Evolutionary conservation across 257 asterid species (phyloP).

Genomic region (Solanum megistacrolobum): DNA sequence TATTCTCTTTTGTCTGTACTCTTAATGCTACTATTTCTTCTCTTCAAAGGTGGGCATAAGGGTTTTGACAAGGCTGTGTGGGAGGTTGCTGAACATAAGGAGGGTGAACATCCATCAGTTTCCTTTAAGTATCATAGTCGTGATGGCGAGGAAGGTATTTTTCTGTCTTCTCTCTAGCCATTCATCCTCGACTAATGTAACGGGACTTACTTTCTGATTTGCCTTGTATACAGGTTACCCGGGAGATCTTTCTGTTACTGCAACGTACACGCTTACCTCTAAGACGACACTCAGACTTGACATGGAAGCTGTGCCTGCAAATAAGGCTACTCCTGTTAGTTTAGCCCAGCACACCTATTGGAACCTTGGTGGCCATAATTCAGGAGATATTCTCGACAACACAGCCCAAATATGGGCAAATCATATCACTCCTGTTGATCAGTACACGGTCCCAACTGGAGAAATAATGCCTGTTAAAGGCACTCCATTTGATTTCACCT

Average conservation of each 20-base stretch:
- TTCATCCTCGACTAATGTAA: neutral
- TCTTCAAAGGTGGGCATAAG: conserved; percentile 70
- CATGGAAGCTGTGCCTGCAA: conserved; percentile 80
- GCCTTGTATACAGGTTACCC: conserved; percentile 65
- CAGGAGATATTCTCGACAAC: conserved; percentile 65
- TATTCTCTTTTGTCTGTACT: neutral
- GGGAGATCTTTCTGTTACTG: conserved; percentile 66
- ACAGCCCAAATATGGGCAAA: conserved; percentile 62
- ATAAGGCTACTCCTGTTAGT: conserved; percentile 78
- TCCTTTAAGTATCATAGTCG: conserved; percentile 69
- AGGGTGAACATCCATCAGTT: conserved; percentile 78
- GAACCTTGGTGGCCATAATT: conserved; percentile 79
- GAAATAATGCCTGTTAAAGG: conserved; percentile 66
- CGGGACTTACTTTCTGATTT: neutral
- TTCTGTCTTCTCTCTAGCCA: neutral
- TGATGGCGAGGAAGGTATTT: conserved; percentile 94
- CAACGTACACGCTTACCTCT: conserved; percentile 63
- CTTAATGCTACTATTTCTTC: neutral
- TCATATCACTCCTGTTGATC: conserved; percentile 75
- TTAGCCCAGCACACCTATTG: conserved; percentile 96
- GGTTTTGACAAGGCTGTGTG: conserved; percentile 96
- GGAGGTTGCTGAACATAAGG: conserved; percentile 74
- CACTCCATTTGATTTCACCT: conserved; percentile 83
- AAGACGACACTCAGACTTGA: conserved; percentile 79
- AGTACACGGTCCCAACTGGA: conserved; percentile 72